Conservation (phyloP, 768 basidiomycete genomes). For the Lactarius tabidus region DNA sequence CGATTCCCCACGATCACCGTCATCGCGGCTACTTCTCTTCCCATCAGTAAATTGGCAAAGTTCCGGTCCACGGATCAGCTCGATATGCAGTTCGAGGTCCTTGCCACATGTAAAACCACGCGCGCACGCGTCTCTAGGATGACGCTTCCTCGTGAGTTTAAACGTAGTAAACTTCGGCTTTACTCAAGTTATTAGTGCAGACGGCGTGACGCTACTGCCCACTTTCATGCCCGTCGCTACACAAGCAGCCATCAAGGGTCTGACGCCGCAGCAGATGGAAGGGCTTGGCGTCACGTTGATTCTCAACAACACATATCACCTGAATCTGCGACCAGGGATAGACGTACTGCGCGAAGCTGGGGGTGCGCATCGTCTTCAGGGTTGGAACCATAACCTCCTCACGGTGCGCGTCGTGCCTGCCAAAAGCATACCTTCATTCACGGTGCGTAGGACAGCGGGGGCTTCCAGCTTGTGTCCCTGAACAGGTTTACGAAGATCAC, state of each 20-base stretch:
- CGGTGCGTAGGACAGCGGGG: constrained; percentile 69
- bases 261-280: constrained; percentile 84
- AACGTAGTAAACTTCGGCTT: constrained; percentile 5
- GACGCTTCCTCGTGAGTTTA: constrained; percentile 67
- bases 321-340: constrained; percentile 81
- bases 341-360: constrained; percentile 68
- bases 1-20: not conserved
- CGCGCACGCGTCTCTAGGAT: constrained; percentile 81
- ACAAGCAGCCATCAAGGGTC: constrained; percentile 86
- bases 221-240: constrained; percentile 96
- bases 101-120: constrained; percentile 79
- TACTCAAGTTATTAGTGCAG: constrained; percentile 35
- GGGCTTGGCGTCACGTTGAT: constrained; percentile 77
- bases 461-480: constrained; percentile 83
- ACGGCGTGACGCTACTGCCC: constrained; percentile 77
- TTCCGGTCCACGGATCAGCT: not conserved
- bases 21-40: not conserved
- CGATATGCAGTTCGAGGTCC: constrained; percentile 74
- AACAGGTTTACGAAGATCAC: constrained; percentile 83
- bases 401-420: constrained; percentile 46
- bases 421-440: constrained; percentile 2
- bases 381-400: constrained; percentile 80
- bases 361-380: constrained; percentile 88
- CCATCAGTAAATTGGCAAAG: too few relatives aligned
- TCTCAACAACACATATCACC: constrained; percentile 87